Base-by-base conservation (phyloP, 2,329 filamentous ascomycete genomes). In the Aspergillus niger region DNA sequence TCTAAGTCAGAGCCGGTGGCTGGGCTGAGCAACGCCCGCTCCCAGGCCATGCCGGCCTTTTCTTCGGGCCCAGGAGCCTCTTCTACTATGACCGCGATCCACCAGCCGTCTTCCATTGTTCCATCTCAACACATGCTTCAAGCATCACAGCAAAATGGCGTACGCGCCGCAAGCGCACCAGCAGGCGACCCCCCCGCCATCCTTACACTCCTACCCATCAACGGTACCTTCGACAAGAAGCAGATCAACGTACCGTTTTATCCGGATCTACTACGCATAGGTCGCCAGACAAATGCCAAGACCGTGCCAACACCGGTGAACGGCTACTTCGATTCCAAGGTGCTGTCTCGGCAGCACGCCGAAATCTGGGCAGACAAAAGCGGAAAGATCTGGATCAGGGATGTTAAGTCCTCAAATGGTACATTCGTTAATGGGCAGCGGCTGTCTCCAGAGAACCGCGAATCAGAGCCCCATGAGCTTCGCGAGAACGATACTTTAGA, bases 331-430 rank as follows among this genome's bases (percentile, higher is more conserved):
- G 95, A 99, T 76, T 98, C 94, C 55, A 99, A 99, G 77, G 95
- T 99, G 26, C 85, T 99, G 24, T 98, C 95, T 41, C 86, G 95
- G 69, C 92, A 97, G 74, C 95, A 99, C 76, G 95, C 95, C 38
- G 95, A 99, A 75, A 90, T 99, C 39, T 98, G 92, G 87, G 92
- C 95, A 13, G 89, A 91, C 57, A 88, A 91, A 64, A 83, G 80
- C 63, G 93, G 93, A 56, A 96, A 97, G 74, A 90, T 99, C 47
- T 98, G 89, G 85, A 98, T 99, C 68, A 87, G 93, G 60, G 95
- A 99, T 78, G 91, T 99, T 69, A 99, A 98, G 78, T 98, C 95
- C 0, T 99, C 95, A 43, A 99, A 99, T 74, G 95, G 95, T 60
- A 99, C 95, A 0, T 99, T 99, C 76, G 94, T 99, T 68, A 99